Conservation (phyloP, 148 eudicot genomes). For the Camellia japonica region DNA sequence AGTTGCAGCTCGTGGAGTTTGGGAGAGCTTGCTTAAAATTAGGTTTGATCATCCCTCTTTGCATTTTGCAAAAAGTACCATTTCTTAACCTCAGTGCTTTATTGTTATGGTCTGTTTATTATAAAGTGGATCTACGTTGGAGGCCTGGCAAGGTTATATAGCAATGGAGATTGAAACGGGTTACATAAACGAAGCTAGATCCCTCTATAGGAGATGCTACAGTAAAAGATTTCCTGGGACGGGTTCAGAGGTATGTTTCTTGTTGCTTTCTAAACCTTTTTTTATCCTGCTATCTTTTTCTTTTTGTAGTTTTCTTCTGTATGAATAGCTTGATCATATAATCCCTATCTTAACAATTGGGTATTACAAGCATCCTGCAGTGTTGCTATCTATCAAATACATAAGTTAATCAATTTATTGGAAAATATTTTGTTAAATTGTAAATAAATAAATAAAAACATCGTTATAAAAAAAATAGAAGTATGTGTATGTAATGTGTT, state of each 20-base stretch:
- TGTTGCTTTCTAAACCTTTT: not conserved
- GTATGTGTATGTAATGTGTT: too few relatives aligned
- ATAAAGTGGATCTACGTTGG: slow-evolving; percentile 70
- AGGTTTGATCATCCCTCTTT: slow-evolving; percentile 40
- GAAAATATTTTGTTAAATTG: too few relatives aligned
- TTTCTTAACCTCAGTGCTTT: not conserved
- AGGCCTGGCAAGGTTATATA: slow-evolving; percentile 85
- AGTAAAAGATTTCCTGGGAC: slow-evolving; percentile 76
- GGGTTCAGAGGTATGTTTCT: slow-evolving; percentile 74
- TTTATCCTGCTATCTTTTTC: not conserved
- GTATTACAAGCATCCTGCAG: too few relatives aligned
- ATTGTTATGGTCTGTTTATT: slow-evolving; percentile 2
- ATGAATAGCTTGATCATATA: not conserved
- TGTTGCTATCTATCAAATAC: too few relatives aligned
- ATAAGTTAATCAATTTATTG: too few relatives aligned
- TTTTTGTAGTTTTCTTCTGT: not conserved
- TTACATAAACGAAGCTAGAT: slow-evolving; percentile 77
- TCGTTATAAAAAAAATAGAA: too few relatives aligned
- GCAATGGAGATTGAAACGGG: slow-evolving; percentile 74
- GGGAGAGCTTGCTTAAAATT: slow-evolving; percentile 87
- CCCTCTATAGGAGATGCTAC: slow-evolving; percentile 82
- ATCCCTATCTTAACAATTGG: not conserved
- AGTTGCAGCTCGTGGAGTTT: slow-evolving; percentile 90
- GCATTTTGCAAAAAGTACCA: not conserved
- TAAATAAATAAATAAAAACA: too few relatives aligned